These are phyloP conservation scores for Ophiocordyceps camponoti-leonardi DNA, from an alignment of 2,329 filamentous ascomycete species.

Conservation along the genomic window DNA sequence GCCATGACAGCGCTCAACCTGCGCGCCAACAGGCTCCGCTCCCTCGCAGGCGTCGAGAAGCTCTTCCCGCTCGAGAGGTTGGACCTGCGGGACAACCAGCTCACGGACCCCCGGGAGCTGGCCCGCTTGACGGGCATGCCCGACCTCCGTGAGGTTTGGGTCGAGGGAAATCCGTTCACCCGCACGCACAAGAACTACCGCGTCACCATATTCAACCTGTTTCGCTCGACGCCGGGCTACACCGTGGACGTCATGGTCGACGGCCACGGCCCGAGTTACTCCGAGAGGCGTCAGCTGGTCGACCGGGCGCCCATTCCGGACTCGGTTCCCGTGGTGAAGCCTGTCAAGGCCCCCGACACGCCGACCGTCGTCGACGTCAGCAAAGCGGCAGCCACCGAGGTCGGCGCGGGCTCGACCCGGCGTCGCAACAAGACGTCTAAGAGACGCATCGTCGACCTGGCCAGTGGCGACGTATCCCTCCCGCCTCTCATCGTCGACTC, in stretches of 20 bases:
- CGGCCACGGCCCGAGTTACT: conserved; percentile 63
- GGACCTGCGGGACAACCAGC: conserved; percentile 76
- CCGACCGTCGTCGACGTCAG: conserved; percentile 47
- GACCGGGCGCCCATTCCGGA: conserved; percentile 65
- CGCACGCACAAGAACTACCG: conserved; percentile 75
- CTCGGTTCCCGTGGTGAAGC: conserved; percentile 62
- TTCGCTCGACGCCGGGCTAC: conserved; percentile 77
- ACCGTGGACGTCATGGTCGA: conserved; percentile 85
- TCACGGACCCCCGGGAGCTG: conserved; percentile 82
- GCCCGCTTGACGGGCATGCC: conserved; percentile 81
- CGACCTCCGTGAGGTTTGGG: conserved; percentile 82
- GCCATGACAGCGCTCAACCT: conserved; percentile 90
- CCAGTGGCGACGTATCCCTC: conserved; percentile 28
- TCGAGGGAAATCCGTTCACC: conserved; percentile 81
- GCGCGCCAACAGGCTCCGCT: conserved; percentile 70
- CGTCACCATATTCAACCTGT: conserved; percentile 87
- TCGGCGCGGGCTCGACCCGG: conserved; percentile 39
- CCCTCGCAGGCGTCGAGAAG: conserved; percentile 78
- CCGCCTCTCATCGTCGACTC: conserved; percentile 13
- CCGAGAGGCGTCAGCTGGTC: conserved; percentile 68
- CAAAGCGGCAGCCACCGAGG: conserved; percentile 43
- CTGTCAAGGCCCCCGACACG: conserved; percentile 39
- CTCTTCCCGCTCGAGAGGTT: conserved; percentile 76
- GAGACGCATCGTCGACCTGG: conserved; percentile 46
- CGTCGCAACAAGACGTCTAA: conserved; percentile 39